Evolutionary conservation across 257 asterid species (phyloP), one percentile per base, ranked within the genome.

Genomic region (Gynochthodes officinalis): DNA sequence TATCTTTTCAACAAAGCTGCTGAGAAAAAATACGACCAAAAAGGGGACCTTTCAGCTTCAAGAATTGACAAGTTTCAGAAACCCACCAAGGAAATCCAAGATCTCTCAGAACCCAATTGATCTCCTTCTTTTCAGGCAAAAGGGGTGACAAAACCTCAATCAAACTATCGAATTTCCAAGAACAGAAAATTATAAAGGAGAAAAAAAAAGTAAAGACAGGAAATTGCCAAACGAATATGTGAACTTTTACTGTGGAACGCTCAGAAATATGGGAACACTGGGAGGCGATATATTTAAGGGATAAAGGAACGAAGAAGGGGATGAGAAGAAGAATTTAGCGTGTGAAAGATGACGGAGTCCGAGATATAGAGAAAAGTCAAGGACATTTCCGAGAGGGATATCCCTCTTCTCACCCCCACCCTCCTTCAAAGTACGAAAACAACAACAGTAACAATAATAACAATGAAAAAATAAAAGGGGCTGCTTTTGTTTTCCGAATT

Each of bases 41-140:
- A 58, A 67, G 18, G 28, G 28, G 40, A 23, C 68, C 28, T 21
- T 32, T 35, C 25, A 33, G 49, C 28, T n/a, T 42, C 58, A 70
- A 61, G 0, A 44, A 40, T 14, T 25, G 54, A 52, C 12, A 50
- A 19, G 39, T 42, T 53, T 43, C 50, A 42, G n/a, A 21, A 58
- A 42, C 80, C 75, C 67, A 40, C 67, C 69, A 32, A 67, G 67
- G 71, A 72, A 54, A 74, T 60, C 72, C 18, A 44, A 70, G 75
- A 78, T 82, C 78, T 69, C 71, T 33, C 33, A 67, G 44, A 69
- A 48, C 75, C 71, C 81, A 64, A 75, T 50, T 28, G 43, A 33
- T 28, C 57, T 37, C 50, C n/a, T 69, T 40, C 23, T 43, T 68
- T 75, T 21, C 42, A 72, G 75, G 50, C 25, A 55, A 73, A 74